These are phyloP conservation scores for Amphibolis antarctica DNA, from an alignment of 106 monocot species.

Conservation along the genomic window DNA sequence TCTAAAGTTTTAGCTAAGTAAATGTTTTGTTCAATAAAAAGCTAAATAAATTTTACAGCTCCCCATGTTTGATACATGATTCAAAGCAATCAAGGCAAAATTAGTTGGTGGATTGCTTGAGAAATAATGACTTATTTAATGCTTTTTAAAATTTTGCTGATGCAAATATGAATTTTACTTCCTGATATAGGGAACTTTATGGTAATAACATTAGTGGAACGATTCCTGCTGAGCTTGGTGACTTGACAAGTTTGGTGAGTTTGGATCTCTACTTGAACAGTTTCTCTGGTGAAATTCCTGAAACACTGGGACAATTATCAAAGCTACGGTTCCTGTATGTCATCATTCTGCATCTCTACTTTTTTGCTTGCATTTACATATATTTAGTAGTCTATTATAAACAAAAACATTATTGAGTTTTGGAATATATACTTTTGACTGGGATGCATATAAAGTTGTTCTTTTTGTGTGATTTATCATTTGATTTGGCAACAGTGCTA, in stretches of 20 bases:
- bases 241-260: conserved; percentile 82
- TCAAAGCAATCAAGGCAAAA: not conserved
- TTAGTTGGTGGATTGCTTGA: not conserved
- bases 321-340: conserved; percentile 55
- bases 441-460: too few relatives aligned
- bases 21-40: too few relatives aligned
- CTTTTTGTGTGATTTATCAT: too few relatives aligned
- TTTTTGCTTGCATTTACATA: not conserved
- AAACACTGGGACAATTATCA: conserved; percentile 56
- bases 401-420: too few relatives aligned
- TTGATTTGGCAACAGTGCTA: too few relatives aligned
- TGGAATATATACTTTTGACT: too few relatives aligned
- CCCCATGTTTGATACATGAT: too few relatives aligned
- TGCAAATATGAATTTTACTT: not conserved
- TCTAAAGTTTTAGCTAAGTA: too few relatives aligned
- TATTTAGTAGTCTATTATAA: not conserved
- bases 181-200: conserved; percentile 69
- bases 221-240: conserved; percentile 82
- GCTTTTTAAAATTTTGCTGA: not conserved
- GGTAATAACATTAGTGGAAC: conserved; percentile 81
- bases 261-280: conserved; percentile 91
- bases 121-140: not conserved
- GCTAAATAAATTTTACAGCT: too few relatives aligned
- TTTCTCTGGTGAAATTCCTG: conserved; percentile 65
- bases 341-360: not conserved